Conservation (phyloP, 2,329 filamentous ascomycete species). For the Ceratocystis destructans region DNA sequence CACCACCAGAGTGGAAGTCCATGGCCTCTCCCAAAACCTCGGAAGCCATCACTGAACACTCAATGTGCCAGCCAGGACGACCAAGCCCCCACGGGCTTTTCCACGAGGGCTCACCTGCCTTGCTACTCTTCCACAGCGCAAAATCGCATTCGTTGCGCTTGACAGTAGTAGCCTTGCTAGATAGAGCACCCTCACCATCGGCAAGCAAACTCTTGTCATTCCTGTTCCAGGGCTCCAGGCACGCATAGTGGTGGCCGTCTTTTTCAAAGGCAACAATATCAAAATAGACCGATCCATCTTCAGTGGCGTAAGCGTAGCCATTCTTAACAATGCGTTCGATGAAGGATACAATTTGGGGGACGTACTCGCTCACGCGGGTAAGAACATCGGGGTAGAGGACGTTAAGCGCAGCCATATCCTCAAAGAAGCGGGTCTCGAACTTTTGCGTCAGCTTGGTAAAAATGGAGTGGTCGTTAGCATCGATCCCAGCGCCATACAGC, state of each 20-base stretch:
- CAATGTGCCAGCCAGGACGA: constrained; percentile 90
- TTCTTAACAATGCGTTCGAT: constrained; percentile 73
- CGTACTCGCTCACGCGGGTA: constrained; percentile 85
- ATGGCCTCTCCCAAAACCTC: constrained; percentile 72
- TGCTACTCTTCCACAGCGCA: constrained; percentile 85
- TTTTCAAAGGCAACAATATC: constrained; percentile 79
- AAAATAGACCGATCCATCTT: constrained; percentile 84
- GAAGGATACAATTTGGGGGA: constrained; percentile 72
- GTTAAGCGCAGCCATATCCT: constrained; percentile 78
- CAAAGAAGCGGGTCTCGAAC: constrained; percentile 77
- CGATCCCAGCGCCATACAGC: constrained; percentile 47
- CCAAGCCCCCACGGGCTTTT: constrained; percentile 75
- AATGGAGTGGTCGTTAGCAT: constrained; percentile 52
- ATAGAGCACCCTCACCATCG: constrained; percentile 77
- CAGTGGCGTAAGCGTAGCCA: constrained; percentile 62
- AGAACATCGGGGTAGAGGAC: constrained; percentile 68
- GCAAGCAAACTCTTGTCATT: constrained; percentile 72
- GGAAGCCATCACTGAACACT: constrained; percentile 91
- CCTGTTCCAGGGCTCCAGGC: constrained; percentile 70
- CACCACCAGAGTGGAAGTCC: constrained; percentile 86
- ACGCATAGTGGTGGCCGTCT: constrained; percentile 70
- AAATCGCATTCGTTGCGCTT: constrained; percentile 77
- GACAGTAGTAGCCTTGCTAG: constrained; percentile 40
- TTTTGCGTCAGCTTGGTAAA: constrained; percentile 76
- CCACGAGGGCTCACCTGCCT: constrained; percentile 86